Conservation (phyloP, 768 basidiomycete species). For the Leucogyrophana mollusca region DNA sequence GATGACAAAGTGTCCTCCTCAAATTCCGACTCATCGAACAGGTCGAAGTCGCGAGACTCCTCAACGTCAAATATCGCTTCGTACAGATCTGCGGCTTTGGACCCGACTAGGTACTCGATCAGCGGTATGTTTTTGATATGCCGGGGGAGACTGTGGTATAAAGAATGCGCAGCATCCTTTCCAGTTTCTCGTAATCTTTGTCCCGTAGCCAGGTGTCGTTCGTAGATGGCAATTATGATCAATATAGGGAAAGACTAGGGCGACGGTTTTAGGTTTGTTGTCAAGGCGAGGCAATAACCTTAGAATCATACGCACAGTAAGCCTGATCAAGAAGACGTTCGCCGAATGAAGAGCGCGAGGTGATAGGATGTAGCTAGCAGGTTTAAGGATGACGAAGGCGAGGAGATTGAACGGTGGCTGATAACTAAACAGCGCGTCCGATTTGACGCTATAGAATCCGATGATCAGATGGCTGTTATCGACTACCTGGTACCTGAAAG, state of each 20-base stretch:
- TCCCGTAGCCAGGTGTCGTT: constrained; percentile 62
- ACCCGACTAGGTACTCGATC: constrained; percentile 75
- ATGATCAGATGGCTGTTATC: constrained; percentile 3
- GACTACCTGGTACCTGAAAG: too few relatives aligned
- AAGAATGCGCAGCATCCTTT: constrained; percentile 47
- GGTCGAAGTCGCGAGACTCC: constrained; percentile 40
- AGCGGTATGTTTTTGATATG: constrained; percentile 73
- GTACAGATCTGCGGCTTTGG: constrained; percentile 62
- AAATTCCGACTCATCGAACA: constrained; percentile 52
- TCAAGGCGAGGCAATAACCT: not conserved
- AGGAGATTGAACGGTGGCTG: constrained; percentile 87
- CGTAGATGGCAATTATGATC: constrained; percentile 73
- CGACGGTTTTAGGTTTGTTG: constrained; percentile 4
- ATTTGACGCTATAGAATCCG: constrained; percentile 65
- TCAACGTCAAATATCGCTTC: constrained; percentile 82
- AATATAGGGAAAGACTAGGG: constrained; percentile 73
- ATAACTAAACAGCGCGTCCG: constrained; percentile 88
- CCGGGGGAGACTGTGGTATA: constrained; percentile 68
- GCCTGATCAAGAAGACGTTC: constrained; percentile 83
- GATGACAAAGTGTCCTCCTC: constrained; percentile 26
- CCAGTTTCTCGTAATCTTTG: constrained; percentile 50
- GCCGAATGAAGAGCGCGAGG: constrained; percentile 78
- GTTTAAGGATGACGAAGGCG: constrained; percentile 79
- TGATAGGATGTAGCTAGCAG: constrained; percentile 69
- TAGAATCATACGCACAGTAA: constrained; percentile 53